Base-by-base conservation (phyloP, 2,329 filamentous ascomycete species). In the Xylariaceae sp. region DNA sequence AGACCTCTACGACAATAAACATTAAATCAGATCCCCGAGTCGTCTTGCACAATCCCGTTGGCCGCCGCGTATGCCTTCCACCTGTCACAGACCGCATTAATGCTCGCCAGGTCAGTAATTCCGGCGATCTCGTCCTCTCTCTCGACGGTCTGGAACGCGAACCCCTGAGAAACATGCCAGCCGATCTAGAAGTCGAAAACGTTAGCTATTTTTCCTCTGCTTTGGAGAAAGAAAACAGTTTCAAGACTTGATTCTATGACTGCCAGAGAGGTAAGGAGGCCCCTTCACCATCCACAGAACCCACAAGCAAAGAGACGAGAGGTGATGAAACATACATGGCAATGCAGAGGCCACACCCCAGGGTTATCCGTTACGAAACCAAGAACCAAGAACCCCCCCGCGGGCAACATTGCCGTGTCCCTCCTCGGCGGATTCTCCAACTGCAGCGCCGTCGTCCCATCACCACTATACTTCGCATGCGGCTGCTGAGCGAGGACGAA, bases 301-400 rank as follows among this genome's bases (percentile, higher is more conserved):
- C n/a, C n/a, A n/a, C n/a, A n/a, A n/a, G n/a, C n/a, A n/a, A n/a
- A n/a, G 4, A 8, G 17, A 9, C 14, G 28, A 30, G 9, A 30
- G 12, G 14, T 15, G 5, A 15, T 33, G 11, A 12, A 12, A 15
- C 19, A 34, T 9, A 51, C 29, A 30, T 50, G 50, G 26, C 50
- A 54, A 29, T 53, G 51, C 53, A 68, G 59, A 7, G 67, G 44
- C 66, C 66, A 69, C 6, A 60, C 57, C 19, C 72, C 73, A 0
- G 72, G 72, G 44, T 76, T 75, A 49, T 77, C 67, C 0, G 66
- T 60, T 38, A 61, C 46, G 51, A 72, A 75, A 0, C 65, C 71
- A 15, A 76, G 57, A 2, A 68, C 66, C 5, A 76, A 43, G 47
- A 67, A 69, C 0, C 71, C 71, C 13, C 55, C 54, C 2, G 53